Conservation (phyloP, 1,139 yeast genomes). For the Torulaspora globosa region DNA sequence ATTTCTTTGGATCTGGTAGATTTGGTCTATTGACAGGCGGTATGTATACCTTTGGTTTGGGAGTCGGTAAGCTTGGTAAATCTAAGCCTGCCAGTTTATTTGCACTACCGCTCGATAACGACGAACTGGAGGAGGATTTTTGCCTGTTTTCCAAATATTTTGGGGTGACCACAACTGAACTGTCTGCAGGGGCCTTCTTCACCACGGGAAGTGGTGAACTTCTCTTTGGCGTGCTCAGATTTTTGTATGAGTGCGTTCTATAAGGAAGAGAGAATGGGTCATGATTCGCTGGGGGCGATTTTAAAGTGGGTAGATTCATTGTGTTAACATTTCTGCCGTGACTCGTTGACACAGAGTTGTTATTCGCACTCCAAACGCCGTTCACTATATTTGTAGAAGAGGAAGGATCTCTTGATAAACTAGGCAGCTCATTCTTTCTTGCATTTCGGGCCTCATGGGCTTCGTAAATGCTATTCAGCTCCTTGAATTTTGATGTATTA, state of each 20-base stretch:
- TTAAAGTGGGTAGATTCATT: constrained; percentile 30
- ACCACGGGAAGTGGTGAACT: constrained; percentile 20
- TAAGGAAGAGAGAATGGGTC: constrained; percentile 24
- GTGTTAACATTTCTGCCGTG: constrained; percentile 18
- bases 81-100: constrained; percentile 38
- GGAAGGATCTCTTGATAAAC: constrained; percentile 41
- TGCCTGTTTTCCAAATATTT: constrained; percentile 26
- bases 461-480: constrained; percentile 36
- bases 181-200: constrained; percentile 18
- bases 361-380: constrained; percentile 32
- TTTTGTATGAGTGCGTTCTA: constrained; percentile 14
- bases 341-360: constrained; percentile 15
- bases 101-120: constrained; percentile 18
- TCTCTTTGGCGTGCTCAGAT: constrained; percentile 10
- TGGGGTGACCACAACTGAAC: constrained; percentile 22
- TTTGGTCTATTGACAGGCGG: constrained; percentile 42
- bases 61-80: constrained; percentile 53
- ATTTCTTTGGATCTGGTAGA: constrained; percentile 33
- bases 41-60: constrained; percentile 38
- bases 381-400: constrained; percentile 24
- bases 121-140: constrained; percentile 18
- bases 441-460: constrained; percentile 28
- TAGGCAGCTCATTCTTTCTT: constrained; percentile 48
- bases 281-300: constrained; percentile 21
- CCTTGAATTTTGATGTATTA: constrained; percentile 37